Evolutionary conservation across 2,329 filamentous ascomycete species (phyloP), one percentile per base, ranked within the genome.

Genomic region (Neofusicoccum sp.): DNA sequence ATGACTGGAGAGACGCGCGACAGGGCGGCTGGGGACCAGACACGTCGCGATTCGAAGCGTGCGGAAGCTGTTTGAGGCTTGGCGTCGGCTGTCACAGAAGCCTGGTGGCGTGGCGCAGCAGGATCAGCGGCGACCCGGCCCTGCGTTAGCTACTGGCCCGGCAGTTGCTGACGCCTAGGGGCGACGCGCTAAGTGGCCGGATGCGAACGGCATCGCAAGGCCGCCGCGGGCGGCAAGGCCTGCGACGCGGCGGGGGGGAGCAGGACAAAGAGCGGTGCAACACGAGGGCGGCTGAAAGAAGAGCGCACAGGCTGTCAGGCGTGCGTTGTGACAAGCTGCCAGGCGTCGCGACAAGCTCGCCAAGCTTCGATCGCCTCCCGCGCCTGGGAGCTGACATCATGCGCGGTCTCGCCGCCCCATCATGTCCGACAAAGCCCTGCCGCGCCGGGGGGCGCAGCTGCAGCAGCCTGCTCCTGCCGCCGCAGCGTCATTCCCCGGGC

Each of bases 351-450:
- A 40, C 33, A 54, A 54, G 49, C 38, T 7, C 6, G 53, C 38
- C 30, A 57, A 57, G 53, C 53, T 57, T 45, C 40, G 28, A 45
- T 57, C 28, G 53, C n/a, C 40, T 28, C 45, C 45, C 30, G 14
- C 5, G 14, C 2, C 45, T 44, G 24, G 16, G 30, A 6, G 40
- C 53, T 54, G 49, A 54, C 49, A 54, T 40, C 49, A 54, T 34
- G 20, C 49, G 8, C 16, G 31, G 24, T 33, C 48, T 28, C 38
- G 11, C 41, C 41, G 24, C 24, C 34, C 5, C 16, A 14, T 11
- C 16, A 40, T 4, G 12, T 24, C 34, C 30, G 12, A 34, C 9
- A 9, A 6, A 14, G 34, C 49, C 30, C 49, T 33, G 28, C 40
- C 38, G 20, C 53, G 28, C 12, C 16, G n/a, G 40, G 34, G 36